Evolutionary conservation across 768 basidiomycete genomes (phyloP), one percentile per base, ranked within the genome.

Genomic region (Pulveroboletus ravenelii): DNA sequence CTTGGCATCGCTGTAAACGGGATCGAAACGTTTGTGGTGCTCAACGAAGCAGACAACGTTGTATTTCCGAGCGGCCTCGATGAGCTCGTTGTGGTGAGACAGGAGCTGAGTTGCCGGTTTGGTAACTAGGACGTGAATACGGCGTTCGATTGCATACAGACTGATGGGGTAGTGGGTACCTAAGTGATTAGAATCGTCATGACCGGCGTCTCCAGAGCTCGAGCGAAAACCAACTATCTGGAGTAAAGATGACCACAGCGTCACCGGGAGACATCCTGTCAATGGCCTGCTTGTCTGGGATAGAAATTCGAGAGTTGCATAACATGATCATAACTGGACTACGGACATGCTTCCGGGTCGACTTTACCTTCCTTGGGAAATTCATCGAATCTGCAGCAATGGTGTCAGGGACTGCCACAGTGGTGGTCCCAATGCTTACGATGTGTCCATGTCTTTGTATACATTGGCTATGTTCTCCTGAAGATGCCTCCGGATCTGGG

Each of bases 201-300:
- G 23, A 17, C 41, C 20, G 34, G 17, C 39, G 12, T 47, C 41
- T n/a, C 12, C 32, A 35, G 18, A n/a, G 13, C 10, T 43, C 7
- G 23, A 32, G 42, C 37, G 44, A 45, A 51, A 31, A 70, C 84
- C 63, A 55, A 85, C 89, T 85, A 64, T 94, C 93, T 4, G 93
- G 93, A 3, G 93, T 95, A 68, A 95, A 95, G 55, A 95, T 84
- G 60, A 93, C 86, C 43, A 90, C 84, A n/a, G 92, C 92, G 56
- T 91, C 87, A 20, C 93, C 91, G 9, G 87, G 78, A 10, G 79
- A 77, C 61, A 93, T 72, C 47, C 78, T 75, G 67, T 89, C 81
- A 47, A 95, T 91, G 35, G 91, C 90, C 14, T 66, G 68, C 66
- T 88, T 92, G 72, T 92, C 90, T 92, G 60, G n/a, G n/a, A 47